Conservation (phyloP, 78 protist genomes). For the Dictyostelium brefeldianum region DNA sequence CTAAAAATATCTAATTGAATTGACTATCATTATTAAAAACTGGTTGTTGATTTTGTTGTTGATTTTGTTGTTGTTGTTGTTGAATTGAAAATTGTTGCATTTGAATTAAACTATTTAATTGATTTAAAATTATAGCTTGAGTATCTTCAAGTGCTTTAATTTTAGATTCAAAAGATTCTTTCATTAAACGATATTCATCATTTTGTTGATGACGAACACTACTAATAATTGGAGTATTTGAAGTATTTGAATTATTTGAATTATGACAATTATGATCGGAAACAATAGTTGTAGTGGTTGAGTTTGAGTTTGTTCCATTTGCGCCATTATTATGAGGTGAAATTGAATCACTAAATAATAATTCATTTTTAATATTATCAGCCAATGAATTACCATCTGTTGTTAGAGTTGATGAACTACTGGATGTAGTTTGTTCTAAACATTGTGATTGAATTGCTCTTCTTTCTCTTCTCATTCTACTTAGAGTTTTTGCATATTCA, state of each 20-base stretch:
- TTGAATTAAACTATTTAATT: slow-evolving; percentile 33
- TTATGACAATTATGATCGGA: no score
- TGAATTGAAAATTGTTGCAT: slow-evolving; percentile 2
- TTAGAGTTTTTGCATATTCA: slow-evolving; percentile 48
- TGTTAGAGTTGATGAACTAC: not conserved
- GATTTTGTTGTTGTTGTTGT: slow-evolving; percentile 34
- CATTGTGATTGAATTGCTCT: slow-evolving; percentile 29
- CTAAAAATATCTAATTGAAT: not conserved
- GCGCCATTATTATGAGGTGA: no score
- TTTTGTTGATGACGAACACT: no score
- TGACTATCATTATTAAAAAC: slow-evolving; percentile 3
- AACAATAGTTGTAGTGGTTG: no score
- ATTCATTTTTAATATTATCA: not conserved
- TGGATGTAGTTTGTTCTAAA: slow-evolving; percentile 1
- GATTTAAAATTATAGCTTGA: not conserved
- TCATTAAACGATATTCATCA: not conserved
- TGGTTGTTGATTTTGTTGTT: slow-evolving; percentile 26
- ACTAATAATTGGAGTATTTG: not conserved
- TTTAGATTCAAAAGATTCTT: not conserved
- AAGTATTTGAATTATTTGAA: no score
- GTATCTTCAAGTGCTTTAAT: slow-evolving; percentile 27
- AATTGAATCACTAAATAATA: no score
- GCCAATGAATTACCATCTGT: not conserved
- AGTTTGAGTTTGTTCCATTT: no score
- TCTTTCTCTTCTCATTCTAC: slow-evolving; percentile 26